A percentile compares a stretch with the other conserved stretches of the same genome.
These are phyloP conservation scores for Leccinellum rugosiceps DNA, from an alignment of 768 basidiomycete species.

Conservation along the genomic window DNA sequence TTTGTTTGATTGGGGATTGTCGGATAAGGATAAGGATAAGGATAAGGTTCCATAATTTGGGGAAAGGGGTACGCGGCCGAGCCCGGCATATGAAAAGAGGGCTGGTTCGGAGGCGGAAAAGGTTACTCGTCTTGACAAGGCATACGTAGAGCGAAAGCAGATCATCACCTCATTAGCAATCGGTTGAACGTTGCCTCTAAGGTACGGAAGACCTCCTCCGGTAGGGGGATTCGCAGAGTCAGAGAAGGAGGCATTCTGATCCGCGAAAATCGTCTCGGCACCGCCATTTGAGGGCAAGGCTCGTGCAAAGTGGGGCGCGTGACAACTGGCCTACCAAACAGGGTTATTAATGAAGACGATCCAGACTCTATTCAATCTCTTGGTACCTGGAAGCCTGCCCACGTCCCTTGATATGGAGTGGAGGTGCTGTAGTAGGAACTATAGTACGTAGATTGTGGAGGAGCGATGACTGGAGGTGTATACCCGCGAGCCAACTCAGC, in stretches of 20 bases:
- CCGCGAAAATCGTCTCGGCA: not conserved
- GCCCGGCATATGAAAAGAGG: not conserved
- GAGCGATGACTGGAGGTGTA: not conserved
- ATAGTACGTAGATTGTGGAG: not conserved
- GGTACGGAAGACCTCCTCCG: no score
- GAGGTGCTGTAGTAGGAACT: no score
- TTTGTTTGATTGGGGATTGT: not conserved
- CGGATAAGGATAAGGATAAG: not conserved
- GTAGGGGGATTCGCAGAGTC: not conserved
- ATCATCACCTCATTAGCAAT: not conserved
- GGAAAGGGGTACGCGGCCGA: no score
- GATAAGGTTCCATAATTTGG: not conserved
- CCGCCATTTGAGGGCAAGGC: no score
- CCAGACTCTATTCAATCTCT: not conserved
- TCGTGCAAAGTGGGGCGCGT: not conserved
- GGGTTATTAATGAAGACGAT: not conserved
- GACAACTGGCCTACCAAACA: not conserved
- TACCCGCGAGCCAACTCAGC: not conserved
- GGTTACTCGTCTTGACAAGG: not conserved
- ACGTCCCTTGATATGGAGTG: not conserved
- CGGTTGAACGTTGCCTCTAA: not conserved
- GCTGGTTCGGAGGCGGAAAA: not conserved
- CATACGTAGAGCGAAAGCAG: not conserved
- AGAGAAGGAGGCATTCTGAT: not conserved
- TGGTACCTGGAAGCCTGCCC: not conserved